Evolutionary conservation across 2,329 filamentous ascomycete genomes (phyloP).

Genomic region (Meredithiella fracta): DNA sequence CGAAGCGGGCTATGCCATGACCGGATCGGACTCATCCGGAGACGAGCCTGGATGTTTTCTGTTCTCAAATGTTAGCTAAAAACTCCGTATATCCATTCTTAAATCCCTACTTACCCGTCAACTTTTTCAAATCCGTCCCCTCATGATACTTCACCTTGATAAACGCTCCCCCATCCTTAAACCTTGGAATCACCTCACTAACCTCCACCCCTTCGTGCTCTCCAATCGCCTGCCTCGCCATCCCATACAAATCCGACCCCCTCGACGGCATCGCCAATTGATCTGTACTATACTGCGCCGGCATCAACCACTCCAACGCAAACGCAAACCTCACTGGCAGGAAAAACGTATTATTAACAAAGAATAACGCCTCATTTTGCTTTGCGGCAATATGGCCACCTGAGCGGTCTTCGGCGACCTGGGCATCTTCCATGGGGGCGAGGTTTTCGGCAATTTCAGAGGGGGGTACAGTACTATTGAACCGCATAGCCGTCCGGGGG

Average conservation of each 20-base stretch:
- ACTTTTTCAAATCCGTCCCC: conserved; percentile 24
- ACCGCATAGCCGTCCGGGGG: neutral
- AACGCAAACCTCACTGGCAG: conserved; percentile 11
- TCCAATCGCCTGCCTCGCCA: conserved; percentile 48
- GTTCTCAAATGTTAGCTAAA: conserved; percentile 7
- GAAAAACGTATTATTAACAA: conserved; percentile 56
- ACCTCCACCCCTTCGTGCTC: conserved; percentile 47
- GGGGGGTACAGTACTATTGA: neutral
- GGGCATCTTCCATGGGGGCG: conserved; percentile 13
- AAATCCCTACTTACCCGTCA: conserved; percentile 25
- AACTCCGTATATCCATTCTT: neutral
- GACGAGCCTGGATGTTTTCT: conserved; percentile 41
- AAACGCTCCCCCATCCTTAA: conserved; percentile 87
- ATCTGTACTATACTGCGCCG: conserved; percentile 8
- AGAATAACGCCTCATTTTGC: conserved; percentile 67
- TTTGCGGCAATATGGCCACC: conserved; percentile 67
- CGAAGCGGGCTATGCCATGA: conserved; percentile 84
- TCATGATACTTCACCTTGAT: conserved; percentile 56
- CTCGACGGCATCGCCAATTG: conserved; percentile 35
- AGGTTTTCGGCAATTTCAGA: conserved; percentile 1
- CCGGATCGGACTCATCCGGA: conserved; percentile 55
- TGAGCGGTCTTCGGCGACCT: conserved; percentile 40
- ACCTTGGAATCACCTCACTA: conserved; percentile 63
- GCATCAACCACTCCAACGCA: conserved; percentile 12
- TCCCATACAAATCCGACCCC: conserved; percentile 36